Base-by-base conservation (phyloP, 2,329 filamentous ascomycete genomes). In the Dactylellina sp. region DNA sequence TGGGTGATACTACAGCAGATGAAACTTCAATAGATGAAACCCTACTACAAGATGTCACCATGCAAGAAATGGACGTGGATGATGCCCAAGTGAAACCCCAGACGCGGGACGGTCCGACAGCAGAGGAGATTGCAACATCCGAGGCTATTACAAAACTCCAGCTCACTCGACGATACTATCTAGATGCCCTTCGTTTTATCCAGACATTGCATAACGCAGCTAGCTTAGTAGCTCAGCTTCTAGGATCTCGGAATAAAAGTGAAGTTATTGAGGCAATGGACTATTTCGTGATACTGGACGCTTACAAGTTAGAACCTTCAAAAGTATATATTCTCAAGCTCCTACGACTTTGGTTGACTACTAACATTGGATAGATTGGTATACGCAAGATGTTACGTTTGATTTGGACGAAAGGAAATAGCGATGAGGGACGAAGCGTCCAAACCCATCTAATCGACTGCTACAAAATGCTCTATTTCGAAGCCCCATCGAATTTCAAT, bases 391-490 rank as follows among this genome's bases (percentile, higher is more conserved):
- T 99, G 95, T 85, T 99, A 76, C 89, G 94, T 60, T 85, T 99
- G 18, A 99, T 99, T 81, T 99, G 95, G 95, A 99, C 95, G 76
- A 99, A 99, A 83, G 94, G 95, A 78, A 99, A 98, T 82, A 98
- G 93, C 78, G 95, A 99, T 79, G 96, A 99, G 84, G 95, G 96
- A 78, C 99, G 98, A 83, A 95, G 95, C 64, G 93, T 99, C 1
- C 96, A 99, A 80, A 91, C 91, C 1, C 95, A 99, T 81, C 85
- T 99, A 28, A 97, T 99, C 77, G 95, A 99, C 78, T 97, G 92
- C 81, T 99, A 99, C 84, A 95, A 91, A 80, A 89, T 92, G 18
- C 87, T 99, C 0, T 99, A 98, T 82, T 99, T 99, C 78, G 92
- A 97, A 79, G 93, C 96, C 0, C 95, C 95, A 0, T 92, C 93